Evolutionary conservation across 148 eudicot genomes (phyloP), one percentile per base, ranked within the genome.

Genomic region (Selenicereus undatus): DNA sequence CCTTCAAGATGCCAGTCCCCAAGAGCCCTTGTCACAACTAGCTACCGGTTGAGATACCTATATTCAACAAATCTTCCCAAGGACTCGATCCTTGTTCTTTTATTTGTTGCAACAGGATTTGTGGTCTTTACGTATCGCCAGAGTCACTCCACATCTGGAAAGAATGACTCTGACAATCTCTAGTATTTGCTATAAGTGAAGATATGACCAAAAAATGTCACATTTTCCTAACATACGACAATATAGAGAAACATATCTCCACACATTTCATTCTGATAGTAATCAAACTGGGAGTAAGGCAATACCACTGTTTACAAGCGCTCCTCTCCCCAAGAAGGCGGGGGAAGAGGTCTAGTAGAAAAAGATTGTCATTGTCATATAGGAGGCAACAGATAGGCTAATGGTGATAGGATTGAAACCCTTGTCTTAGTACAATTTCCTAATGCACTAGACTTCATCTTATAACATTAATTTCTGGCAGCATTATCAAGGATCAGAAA

Each of bases 1-100:
- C 99, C 99, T 35, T 89, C 87, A 7, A 96, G 84, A 87, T 96
- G 98, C 97, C 97, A 94, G 81, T 94, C 86, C 21, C 99, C 99
- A 35, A 96, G 85, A 66, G 99, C 99, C n/a, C 99, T 88, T 39
- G 98, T 92, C 27, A 94, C 98, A 0, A 85, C 94, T 71, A 96
- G 75, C 82, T 90, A 93, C 22, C 97, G 97, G 29, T 96, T 96
- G 78, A 96, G 88, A 27, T 92, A 96, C 20, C 90, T 98, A 42
- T 89, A 95, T 62, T 89, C 94, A 13, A 96, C 79, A 68, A 66
- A 94, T 36, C 93, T 98, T 60, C 99, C 99, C 45, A 96, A 72
- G 3, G 97, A 91, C 80, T 94, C 98, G n/a, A 96, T 80, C 83
- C 99, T 82, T 22, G 48, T 78, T 86, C 90, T 80, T 78, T 96